Evolutionary conservation across 2,329 filamentous ascomycete genomes (phyloP).

Genomic region (Sclerotinia trifoliorum): DNA sequence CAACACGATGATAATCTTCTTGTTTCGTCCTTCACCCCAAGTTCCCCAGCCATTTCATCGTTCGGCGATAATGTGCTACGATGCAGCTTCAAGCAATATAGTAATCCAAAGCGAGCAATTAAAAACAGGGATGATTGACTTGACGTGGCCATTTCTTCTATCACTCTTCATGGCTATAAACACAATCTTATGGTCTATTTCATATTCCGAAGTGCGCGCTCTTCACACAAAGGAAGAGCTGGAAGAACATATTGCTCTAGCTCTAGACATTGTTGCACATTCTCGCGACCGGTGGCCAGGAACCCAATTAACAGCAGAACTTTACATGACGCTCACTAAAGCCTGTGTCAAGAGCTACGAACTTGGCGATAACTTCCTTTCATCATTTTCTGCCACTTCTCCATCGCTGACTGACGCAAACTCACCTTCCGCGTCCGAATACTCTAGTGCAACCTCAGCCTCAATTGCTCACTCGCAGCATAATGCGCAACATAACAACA

Average conservation of each 20-base stretch:
- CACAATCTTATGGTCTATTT: constrained; percentile 86
- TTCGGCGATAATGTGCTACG: constrained; percentile 80
- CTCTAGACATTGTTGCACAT: constrained; percentile 74
- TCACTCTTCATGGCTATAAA: constrained; percentile 90
- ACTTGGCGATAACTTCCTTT: constrained; percentile 48
- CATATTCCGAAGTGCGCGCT: constrained; percentile 78
- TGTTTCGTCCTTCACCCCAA: constrained; percentile 90
- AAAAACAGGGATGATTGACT: constrained; percentile 69
- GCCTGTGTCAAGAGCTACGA: constrained; percentile 90
- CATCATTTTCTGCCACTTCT: constrained; percentile 48
- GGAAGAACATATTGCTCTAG: constrained; percentile 69
- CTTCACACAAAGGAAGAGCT: constrained; percentile 73
- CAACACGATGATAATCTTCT: constrained; percentile 83
- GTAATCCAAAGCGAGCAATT: constrained; percentile 78
- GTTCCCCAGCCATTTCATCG: constrained; percentile 77
- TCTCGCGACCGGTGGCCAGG: constrained; percentile 91
- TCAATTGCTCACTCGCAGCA: constrained; percentile 44
- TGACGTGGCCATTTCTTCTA: constrained; percentile 92
- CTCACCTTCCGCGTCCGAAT: constrained; percentile 48
- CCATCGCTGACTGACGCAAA: constrained; percentile 45
- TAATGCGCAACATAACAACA: constrained; percentile 24
- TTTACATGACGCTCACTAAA: constrained; percentile 81
- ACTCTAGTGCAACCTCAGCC: constrained; percentile 42
- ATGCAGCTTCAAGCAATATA: constrained; percentile 80
- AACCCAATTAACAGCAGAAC: constrained; percentile 75